These are phyloP conservation scores for Parathielavia appendiculata DNA, from an alignment of 495 filamentous ascomycete species.

Conservation along the genomic window DNA sequence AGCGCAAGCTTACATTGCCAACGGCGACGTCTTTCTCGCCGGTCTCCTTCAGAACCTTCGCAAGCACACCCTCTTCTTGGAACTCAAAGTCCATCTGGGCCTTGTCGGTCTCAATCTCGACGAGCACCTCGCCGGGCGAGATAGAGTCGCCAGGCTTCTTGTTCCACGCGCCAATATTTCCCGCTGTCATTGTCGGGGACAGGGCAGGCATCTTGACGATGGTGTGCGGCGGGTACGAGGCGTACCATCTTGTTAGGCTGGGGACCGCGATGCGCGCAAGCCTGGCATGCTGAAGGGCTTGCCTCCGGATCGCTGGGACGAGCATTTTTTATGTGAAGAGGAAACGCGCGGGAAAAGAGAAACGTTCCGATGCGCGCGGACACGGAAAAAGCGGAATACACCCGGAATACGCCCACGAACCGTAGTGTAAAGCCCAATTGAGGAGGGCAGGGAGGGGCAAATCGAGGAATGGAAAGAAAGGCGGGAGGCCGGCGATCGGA, in stretches of 20 bases:
- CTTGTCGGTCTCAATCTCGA: slow-evolving; percentile 99
- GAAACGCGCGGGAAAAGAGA: slow-evolving; percentile 16
- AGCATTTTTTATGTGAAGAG: slow-evolving; percentile 44
- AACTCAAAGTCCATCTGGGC: slow-evolving; percentile 99
- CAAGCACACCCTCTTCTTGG: slow-evolving; percentile 94
- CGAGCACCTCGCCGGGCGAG: slow-evolving; percentile 90
- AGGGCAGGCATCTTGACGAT: slow-evolving; percentile 97
- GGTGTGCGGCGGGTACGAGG: slow-evolving; percentile 81
- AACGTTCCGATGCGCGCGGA: slow-evolving; percentile 6
- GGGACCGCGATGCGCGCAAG: slow-evolving; percentile 40
- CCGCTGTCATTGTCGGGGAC: slow-evolving; percentile 94
- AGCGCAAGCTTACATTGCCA: slow-evolving; percentile 69
- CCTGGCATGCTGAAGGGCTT: slow-evolving; percentile 45
- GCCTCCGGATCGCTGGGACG: slow-evolving; percentile 50
- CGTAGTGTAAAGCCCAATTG: slow-evolving; percentile 23
- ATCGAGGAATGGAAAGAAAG: slow-evolving; percentile 20
- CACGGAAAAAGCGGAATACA: not conserved
- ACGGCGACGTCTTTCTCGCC: slow-evolving; percentile 95
- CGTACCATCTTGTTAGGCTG: slow-evolving; percentile 53
- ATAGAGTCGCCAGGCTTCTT: slow-evolving; percentile 91
- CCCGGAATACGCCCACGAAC: slow-evolving; percentile 1
- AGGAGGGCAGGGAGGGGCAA: slow-evolving; percentile 3
- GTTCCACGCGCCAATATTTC: slow-evolving; percentile 97
- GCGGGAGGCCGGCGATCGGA: slow-evolving; percentile 30
- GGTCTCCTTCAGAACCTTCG: slow-evolving; percentile 88